Conservation (phyloP, 805 yeast genomes). For the Candida sithepensis region DNA sequence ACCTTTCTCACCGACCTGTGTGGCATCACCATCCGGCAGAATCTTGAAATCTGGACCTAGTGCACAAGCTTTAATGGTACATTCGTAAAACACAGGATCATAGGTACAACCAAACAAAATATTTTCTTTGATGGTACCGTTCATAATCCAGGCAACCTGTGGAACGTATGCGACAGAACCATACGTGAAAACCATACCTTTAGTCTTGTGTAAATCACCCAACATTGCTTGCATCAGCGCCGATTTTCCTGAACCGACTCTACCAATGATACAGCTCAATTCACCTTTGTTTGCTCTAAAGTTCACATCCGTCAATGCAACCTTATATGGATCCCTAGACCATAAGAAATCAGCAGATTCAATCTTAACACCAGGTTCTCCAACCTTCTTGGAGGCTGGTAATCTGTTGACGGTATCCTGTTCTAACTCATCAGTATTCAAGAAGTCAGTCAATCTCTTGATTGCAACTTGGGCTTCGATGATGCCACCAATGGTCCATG, state of each 20-base stretch:
- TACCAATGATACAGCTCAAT: constrained; percentile 80
- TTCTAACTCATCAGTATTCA: constrained; percentile 78
- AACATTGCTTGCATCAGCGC: constrained; percentile 74
- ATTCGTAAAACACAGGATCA: constrained; percentile 75
- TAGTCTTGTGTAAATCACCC: constrained; percentile 76
- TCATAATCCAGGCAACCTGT: constrained; percentile 94
- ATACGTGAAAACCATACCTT: constrained; percentile 66
- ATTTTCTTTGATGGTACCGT: constrained; percentile 84
- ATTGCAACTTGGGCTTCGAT: constrained; percentile 89
- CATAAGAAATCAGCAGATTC: constrained; percentile 72
- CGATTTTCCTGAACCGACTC: constrained; percentile 88
- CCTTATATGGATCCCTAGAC: constrained; percentile 71
- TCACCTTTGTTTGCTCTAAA: constrained; percentile 70
- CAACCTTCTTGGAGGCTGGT: constrained; percentile 45
- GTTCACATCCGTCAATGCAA: constrained; percentile 61
- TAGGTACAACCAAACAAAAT: constrained; percentile 80
- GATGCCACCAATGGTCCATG: constrained; percentile 80
- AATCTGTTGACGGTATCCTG: constrained; percentile 53
- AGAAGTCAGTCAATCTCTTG: constrained; percentile 67
- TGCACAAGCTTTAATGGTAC: constrained; percentile 85
- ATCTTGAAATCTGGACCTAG: constrained; percentile 68
- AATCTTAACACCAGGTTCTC: constrained; percentile 64
- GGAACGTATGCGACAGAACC: constrained; percentile 88
- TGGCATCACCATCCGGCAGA: constrained; percentile 79
- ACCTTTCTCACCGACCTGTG: constrained; percentile 95